Base-by-base conservation (phyloP, 208 protist species). In the Acanthamoeba healyi region DNA sequence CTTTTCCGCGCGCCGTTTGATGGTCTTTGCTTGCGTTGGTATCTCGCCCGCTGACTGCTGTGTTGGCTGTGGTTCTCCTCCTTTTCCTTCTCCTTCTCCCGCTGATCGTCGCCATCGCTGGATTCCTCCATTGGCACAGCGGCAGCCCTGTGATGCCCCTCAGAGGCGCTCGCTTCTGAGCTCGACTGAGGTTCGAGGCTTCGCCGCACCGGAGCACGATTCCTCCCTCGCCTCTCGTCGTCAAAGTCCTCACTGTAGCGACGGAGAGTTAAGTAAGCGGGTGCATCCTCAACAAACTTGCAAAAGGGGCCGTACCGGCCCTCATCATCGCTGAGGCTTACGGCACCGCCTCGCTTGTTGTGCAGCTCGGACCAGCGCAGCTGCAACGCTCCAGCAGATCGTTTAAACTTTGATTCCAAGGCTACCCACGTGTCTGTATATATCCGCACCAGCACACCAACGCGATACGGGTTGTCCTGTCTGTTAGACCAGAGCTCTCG, bases 321-420 rank as follows among this genome's bases (percentile, higher is more conserved):
- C 38, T 34, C 42, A 12, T 5, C 38, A 24, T 56, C 77, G 42
- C 42, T 86, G 32, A 86, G 77, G 29, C 34, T 24, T 5, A 86
- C 77, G 24, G 42, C 42, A 7, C 77, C 42, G 26, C 46, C 46
- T 24, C 32, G 17, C 77, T 86, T 4, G 10, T 10, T 32, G 32
- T 86, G 77, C 26, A 86, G 46, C 29, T 86, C 77, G 5, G 77
- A 86, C 77, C 77, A 86, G 9, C 77, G 77, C 38, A 86, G 44
- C 32, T 86, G 77, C 26, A 86, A 24, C 19, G 77, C 77, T 1
- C 77, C 77, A 5, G 77, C 77, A 5, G 77, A 86, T n/a, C 77
- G 15, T 29, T 58, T 49, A n/a, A 86, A 86, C 77, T 86, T 86
- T 7, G 17, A n/a, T 24, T 86, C 77, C 32, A 86, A 44, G 0